Evolutionary conservation across 108 stramenopile species (phyloP).

Genomic region (Schizochytrium sp.): DNA sequence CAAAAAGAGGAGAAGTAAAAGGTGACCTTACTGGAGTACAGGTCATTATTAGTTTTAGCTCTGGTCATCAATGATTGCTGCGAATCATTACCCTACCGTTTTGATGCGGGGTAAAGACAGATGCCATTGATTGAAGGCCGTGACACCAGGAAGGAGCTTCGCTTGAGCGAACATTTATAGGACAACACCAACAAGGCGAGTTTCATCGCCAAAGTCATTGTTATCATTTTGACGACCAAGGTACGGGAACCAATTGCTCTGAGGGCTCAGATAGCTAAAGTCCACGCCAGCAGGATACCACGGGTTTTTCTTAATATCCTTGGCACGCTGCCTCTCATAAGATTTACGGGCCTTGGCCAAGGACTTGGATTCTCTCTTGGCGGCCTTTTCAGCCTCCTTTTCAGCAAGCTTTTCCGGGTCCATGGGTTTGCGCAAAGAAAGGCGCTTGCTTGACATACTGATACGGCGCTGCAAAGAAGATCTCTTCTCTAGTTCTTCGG

Average conservation of each 20-base stretch:
- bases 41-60: too few relatives aligned
- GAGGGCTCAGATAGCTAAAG: slow-evolving; percentile 13
- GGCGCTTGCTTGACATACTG: not conserved
- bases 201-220: slow-evolving; percentile 48
- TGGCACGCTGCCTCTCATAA: not conserved
- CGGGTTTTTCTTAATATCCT: slow-evolving; percentile 41
- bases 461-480: not conserved
- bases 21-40: too few relatives aligned
- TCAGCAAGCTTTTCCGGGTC: slow-evolving; percentile 36
- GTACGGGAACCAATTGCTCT: slow-evolving; percentile 1
- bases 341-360: not conserved
- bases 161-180: not conserved
- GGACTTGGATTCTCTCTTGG: not conserved
- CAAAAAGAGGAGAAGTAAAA: too few relatives aligned
- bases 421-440: not conserved
- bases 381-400: not conserved
- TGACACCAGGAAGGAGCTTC: too few relatives aligned
- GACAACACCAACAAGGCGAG: slow-evolving; percentile 38
- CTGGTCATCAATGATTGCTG: too few relatives aligned
- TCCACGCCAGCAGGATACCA: slow-evolving; percentile 45
- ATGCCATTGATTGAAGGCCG: too few relatives aligned
- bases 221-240: not conserved
- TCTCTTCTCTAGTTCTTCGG: not conserved
- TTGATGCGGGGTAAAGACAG: too few relatives aligned
- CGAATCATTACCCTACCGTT: too few relatives aligned